Conservation (phyloP, 2,329 filamentous ascomycete genomes). For the Spiromastix sp. region DNA sequence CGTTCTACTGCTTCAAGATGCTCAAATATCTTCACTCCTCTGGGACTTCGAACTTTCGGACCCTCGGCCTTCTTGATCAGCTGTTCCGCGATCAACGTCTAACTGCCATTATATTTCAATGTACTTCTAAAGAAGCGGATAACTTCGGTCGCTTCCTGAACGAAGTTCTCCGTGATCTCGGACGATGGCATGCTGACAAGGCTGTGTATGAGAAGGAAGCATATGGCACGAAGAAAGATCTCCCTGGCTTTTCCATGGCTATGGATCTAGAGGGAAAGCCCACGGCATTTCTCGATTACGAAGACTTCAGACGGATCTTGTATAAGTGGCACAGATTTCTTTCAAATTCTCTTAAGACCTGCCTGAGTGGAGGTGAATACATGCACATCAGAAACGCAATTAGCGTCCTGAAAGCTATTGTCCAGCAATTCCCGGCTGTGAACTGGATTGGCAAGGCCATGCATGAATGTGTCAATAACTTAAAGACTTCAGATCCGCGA, state of each 20-base stretch:
- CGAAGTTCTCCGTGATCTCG: constrained; percentile 68
- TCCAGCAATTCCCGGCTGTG: constrained; percentile 75
- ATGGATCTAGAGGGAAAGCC: constrained; percentile 63
- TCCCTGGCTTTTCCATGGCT: constrained; percentile 68
- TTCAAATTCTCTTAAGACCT: constrained; percentile 67
- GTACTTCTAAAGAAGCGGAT: constrained; percentile 81
- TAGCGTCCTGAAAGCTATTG: constrained; percentile 70
- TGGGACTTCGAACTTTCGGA: constrained; percentile 75
- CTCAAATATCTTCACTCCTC: constrained; percentile 78
- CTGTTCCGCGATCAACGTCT: constrained; percentile 77
- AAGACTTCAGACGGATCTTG: constrained; percentile 73
- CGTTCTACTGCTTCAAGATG: constrained; percentile 79
- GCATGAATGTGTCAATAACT: constrained; percentile 30
- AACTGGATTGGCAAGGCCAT: constrained; percentile 66
- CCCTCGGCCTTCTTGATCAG: constrained; percentile 71
- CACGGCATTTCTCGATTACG: constrained; percentile 64
- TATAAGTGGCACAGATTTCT: constrained; percentile 87
- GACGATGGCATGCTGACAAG: constrained; percentile 73
- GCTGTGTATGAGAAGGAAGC: constrained; percentile 72
- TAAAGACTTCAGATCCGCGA: constrained; percentile 33
- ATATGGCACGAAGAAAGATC: constrained; percentile 52
- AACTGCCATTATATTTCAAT: constrained; percentile 74
- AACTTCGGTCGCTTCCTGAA: constrained; percentile 87
- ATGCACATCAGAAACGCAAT: constrained; percentile 98
- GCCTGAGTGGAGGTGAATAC: constrained; percentile 76